Conservation (phyloP, 805 yeast species). For the Candida nitratophila region DNA sequence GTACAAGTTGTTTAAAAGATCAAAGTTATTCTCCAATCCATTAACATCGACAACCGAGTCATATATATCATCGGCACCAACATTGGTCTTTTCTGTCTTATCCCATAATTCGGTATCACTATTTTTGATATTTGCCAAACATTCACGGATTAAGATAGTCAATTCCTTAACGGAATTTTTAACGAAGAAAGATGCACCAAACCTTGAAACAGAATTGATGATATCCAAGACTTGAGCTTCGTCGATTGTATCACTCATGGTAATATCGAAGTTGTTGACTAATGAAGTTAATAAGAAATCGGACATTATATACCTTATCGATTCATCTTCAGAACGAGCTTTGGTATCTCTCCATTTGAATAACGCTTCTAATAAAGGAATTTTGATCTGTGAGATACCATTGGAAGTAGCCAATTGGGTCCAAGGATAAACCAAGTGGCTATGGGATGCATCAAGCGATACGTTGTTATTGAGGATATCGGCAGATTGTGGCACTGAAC, state of each 20-base stretch:
- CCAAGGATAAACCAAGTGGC: slow-evolving; percentile 49
- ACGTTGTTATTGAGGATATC: slow-evolving; percentile 5
- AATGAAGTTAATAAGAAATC: slow-evolving; percentile 66
- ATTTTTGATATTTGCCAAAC: slow-evolving; percentile 27
- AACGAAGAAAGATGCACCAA: slow-evolving; percentile 31
- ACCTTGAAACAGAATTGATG: slow-evolving; percentile 40
- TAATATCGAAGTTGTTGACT: slow-evolving; percentile 22
- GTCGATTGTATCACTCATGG: slow-evolving; percentile 39
- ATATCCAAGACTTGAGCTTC: slow-evolving; percentile 47
- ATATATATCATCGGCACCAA: slow-evolving; percentile 13
- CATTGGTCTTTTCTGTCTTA: slow-evolving; percentile 4
- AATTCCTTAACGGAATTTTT: slow-evolving; percentile 49
- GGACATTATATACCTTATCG: slow-evolving; percentile 76
- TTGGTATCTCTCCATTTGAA: slow-evolving; percentile 77
- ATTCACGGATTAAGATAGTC: slow-evolving; percentile 46
- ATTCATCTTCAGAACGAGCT: slow-evolving; percentile 79
- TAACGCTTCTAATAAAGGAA: slow-evolving; percentile 50
- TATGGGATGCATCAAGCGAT: slow-evolving; percentile 14
- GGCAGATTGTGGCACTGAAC: slow-evolving; percentile 20
- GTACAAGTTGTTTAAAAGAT: slow-evolving; percentile 3
- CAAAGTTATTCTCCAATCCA: slow-evolving; percentile 15
- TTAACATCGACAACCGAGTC: slow-evolving; percentile 17
- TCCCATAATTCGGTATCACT: slow-evolving; percentile 30
- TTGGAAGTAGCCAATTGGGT: slow-evolving; percentile 52
- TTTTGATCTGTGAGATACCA: slow-evolving; percentile 49